These are phyloP conservation scores for Candida maesae DNA, from an alignment of 805 yeast species.

Conservation along the genomic window DNA sequence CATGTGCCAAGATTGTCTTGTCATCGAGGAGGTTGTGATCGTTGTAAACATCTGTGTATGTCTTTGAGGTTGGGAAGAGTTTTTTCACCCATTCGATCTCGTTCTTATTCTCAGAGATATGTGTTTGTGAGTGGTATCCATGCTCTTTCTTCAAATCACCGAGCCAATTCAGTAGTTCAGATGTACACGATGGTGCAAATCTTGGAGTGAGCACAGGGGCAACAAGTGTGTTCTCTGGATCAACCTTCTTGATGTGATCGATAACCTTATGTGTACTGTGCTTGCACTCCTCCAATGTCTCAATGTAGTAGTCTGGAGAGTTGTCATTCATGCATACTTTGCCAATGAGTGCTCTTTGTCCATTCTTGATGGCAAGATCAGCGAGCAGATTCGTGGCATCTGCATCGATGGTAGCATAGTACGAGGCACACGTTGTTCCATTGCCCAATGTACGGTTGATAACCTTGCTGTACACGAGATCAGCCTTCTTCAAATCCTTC, in stretches of 20 bases:
- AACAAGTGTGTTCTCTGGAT: constrained; percentile 50
- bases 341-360: constrained; percentile 90
- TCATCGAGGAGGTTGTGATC: constrained; percentile 53
- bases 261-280: constrained; percentile 53
- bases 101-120: constrained; percentile 72
- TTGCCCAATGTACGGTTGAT: constrained; percentile 63
- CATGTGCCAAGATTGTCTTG: constrained; percentile 85
- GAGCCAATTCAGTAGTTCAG: constrained; percentile 55
- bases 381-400: constrained; percentile 76
- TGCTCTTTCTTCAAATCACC: constrained; percentile 51
- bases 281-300: constrained; percentile 52
- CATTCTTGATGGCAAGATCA: constrained; percentile 55
- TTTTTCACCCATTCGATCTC: constrained; percentile 74
- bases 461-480: constrained; percentile 58
- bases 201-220: constrained; percentile 86
- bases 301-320: constrained; percentile 68
- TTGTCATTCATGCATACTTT: constrained; percentile 91
- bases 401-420: constrained; percentile 84
- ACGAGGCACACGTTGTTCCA: constrained; percentile 92
- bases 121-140: constrained; percentile 78
- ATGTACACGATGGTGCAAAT: constrained; percentile 85
- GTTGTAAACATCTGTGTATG: constrained; percentile 78
- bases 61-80: constrained; percentile 65
- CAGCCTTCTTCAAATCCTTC: constrained; percentile 49
- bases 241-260: constrained; percentile 48